Percentiles rank a stretch among this genome's conserved stretches.
Conservation (phyloP, 306 rosid species). For the Potentilla sterilis region DNA sequence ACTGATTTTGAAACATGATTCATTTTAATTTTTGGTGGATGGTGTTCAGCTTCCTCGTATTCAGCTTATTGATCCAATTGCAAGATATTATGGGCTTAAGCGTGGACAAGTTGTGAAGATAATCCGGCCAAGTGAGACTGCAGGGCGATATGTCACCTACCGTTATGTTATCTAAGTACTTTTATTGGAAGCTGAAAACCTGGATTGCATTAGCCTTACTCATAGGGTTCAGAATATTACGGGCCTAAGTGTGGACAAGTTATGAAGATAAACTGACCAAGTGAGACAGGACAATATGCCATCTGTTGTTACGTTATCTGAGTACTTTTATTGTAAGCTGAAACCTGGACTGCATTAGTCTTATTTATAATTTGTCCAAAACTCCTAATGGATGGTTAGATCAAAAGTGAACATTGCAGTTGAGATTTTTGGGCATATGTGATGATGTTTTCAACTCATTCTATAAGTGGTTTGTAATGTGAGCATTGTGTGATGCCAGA, state of each 20-base stretch:
- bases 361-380: neutral
- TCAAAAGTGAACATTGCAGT: neutral
- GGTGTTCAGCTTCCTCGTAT: constrained; percentile 72
- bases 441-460: neutral
- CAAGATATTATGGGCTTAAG: constrained; percentile 82
- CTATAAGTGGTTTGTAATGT: neutral
- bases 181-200: neutral
- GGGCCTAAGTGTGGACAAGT: constrained; percentile 65
- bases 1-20: neutral
- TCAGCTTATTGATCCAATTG: constrained; percentile 76
- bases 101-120: constrained; percentile 96
- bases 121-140: constrained; percentile 76
- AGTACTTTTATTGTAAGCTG: neutral
- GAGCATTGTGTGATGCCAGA: neutral
- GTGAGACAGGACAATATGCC: constrained; percentile 79
- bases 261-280: constrained; percentile 72
- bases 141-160: constrained; percentile 82
- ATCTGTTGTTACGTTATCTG: constrained; percentile 69
- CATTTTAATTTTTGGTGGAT: neutral
- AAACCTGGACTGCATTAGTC: neutral
- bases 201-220: neutral
- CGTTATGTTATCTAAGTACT: constrained; percentile 56
- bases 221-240: constrained; percentile 38
- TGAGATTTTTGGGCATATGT: neutral
- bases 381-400: neutral